These are phyloP conservation scores for Dendrothele bispora DNA, from an alignment of 768 basidiomycete genomes.

Conservation along the genomic window DNA sequence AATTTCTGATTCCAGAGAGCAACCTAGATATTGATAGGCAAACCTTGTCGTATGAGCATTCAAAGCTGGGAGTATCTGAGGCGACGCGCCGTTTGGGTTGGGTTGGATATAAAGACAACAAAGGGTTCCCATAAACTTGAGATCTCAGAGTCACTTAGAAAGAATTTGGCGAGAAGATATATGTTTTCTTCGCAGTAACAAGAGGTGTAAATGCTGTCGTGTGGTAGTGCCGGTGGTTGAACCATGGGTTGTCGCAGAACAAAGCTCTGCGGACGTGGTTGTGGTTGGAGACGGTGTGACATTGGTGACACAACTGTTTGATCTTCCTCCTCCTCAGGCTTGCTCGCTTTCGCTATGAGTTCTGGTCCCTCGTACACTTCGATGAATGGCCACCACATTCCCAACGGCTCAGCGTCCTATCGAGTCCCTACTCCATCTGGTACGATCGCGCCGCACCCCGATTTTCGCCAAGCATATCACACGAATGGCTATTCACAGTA, in stretches of 20 bases:
- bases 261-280: background rate
- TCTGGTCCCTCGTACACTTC: constrained; percentile 5
- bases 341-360: too few species aligned
- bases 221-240: constrained; percentile 35
- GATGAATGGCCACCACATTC: constrained; percentile 3
- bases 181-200: constrained; percentile 78
- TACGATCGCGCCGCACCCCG: too few species aligned
- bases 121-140: constrained; percentile 46
- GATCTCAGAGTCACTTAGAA: constrained; percentile 31
- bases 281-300: background rate
- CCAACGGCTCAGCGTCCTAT: background rate
- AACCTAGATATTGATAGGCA: constrained; percentile 41
- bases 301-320: background rate
- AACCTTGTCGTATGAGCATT: background rate
- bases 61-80: background rate
- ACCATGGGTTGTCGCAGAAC: background rate
- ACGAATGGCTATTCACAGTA: constrained; percentile 1
- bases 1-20: constrained; percentile 68
- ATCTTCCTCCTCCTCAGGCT: too few species aligned
- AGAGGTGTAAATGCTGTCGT: constrained; percentile 48
- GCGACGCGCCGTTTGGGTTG: constrained; percentile 49
- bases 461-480: background rate
- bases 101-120: constrained; percentile 68
- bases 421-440: background rate
- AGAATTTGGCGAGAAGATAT: constrained; percentile 52